These are phyloP conservation scores for Pseudoscleropodium purum DNA, from an alignment of 225 moss, liverwort and hornwort species.

Conservation along the genomic window DNA sequence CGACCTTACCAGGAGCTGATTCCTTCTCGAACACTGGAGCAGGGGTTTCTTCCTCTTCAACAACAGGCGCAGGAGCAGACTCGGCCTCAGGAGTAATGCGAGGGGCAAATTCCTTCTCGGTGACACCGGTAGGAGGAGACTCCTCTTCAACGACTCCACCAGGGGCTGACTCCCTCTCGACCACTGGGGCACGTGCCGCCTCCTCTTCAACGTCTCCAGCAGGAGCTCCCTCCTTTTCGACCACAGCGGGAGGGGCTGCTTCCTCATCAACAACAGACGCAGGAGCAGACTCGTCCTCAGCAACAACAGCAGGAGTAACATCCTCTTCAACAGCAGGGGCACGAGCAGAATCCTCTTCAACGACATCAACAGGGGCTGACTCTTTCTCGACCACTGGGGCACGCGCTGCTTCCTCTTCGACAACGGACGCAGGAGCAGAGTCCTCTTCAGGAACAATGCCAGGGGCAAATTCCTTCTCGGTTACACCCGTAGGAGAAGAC, in stretches of 20 bases:
- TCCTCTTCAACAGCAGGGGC: too few species aligned
- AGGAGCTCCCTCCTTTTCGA: too few species aligned
- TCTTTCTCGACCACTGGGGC: not conserved
- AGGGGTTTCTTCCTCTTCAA: not conserved
- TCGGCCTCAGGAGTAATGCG: not conserved
- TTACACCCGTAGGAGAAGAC: too few species aligned
- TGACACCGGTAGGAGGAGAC: not conserved
- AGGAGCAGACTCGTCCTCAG: too few species aligned
- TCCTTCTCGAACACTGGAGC: too few species aligned
- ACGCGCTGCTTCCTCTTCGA: not conserved
- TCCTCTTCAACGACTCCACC: not conserved
- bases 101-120: not conserved
- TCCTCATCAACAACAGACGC: too few species aligned
- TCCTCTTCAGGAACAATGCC: not conserved
- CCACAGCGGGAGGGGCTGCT: too few species aligned
- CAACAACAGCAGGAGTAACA: too few species aligned
- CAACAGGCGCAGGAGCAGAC: not conserved
- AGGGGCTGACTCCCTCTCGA: not conserved
- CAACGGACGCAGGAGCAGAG: fast-evolving
- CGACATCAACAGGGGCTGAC: not conserved
- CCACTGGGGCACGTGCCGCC: not conserved
- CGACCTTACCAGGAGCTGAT: too few species aligned
- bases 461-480: too few species aligned
- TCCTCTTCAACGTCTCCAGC: not conserved
- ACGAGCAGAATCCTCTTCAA: too few species aligned